Conservation (phyloP, 352 stramenopile species). For the Phytophthora idaei region DNA sequence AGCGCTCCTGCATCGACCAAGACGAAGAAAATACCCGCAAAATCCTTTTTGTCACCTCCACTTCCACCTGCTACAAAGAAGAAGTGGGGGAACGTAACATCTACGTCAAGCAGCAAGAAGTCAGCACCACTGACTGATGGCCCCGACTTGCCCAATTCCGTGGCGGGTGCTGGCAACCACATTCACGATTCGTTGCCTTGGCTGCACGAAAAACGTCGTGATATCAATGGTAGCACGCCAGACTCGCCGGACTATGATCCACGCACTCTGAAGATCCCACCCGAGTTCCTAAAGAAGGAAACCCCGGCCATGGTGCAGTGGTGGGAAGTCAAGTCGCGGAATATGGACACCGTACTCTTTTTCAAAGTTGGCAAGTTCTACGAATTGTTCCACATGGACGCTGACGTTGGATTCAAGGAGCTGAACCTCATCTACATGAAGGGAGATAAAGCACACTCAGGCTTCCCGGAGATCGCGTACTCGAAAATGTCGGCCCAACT, state of each 20-base stretch:
- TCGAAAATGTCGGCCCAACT: slow-evolving; percentile 95
- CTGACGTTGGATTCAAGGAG: slow-evolving; percentile 96
- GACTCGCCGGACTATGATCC: slow-evolving; percentile 92
- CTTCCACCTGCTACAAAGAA: slow-evolving; percentile 24
- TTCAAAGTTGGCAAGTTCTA: slow-evolving; percentile 99
- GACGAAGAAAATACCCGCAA: slow-evolving; percentile 25
- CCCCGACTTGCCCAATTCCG: slow-evolving; percentile 32
- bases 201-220: slow-evolving; percentile 86
- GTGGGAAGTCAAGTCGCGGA: slow-evolving; percentile 97
- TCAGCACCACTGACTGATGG: slow-evolving; percentile 30
- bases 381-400: slow-evolving; percentile 98
- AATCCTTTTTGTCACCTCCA: slow-evolving; percentile 52
- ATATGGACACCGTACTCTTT: slow-evolving; percentile 98
- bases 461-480: slow-evolving; percentile 98
- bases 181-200: slow-evolving; percentile 94
- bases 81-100: slow-evolving; percentile 23
- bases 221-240: slow-evolving; percentile 84
- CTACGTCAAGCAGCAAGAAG: slow-evolving; percentile 36
- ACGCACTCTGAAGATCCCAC: slow-evolving; percentile 92
- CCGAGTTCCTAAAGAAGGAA: slow-evolving; percentile 88
- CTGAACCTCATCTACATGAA: slow-evolving; percentile 99
- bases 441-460: slow-evolving; percentile 95
- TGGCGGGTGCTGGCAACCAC: slow-evolving; percentile 67
- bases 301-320: slow-evolving; percentile 98
- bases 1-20: slow-evolving; percentile 36